Evolutionary conservation across 1,284 basidiomycete genomes (phyloP).

Genomic region (Mycosarcoma mackinlayi): DNA sequence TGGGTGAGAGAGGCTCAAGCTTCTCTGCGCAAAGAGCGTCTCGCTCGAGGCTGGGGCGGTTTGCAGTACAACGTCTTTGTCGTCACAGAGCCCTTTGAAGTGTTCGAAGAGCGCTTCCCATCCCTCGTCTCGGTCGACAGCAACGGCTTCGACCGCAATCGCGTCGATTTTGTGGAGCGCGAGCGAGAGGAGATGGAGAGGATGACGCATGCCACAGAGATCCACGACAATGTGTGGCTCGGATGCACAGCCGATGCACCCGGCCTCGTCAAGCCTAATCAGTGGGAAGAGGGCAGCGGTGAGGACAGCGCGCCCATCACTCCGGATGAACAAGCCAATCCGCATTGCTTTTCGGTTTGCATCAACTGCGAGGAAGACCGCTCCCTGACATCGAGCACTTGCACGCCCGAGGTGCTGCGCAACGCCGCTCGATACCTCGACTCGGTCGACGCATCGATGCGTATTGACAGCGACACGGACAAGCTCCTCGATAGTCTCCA

Average conservation of each 20-base stretch:
- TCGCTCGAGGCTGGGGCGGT: slow-evolving; percentile 74
- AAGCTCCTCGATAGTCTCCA: slow-evolving; percentile 74
- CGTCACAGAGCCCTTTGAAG: slow-evolving; percentile 75
- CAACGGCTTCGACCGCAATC: slow-evolving; percentile 69
- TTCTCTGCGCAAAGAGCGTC: slow-evolving; percentile 60
- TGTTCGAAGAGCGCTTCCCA: slow-evolving; percentile 71
- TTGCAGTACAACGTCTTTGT: slow-evolving; percentile 87
- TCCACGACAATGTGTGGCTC: slow-evolving; percentile 73
- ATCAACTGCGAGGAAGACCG: slow-evolving; percentile 80
- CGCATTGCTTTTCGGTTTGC: slow-evolving; percentile 81
- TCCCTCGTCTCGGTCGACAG: slow-evolving; percentile 72
- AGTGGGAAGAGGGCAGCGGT: slow-evolving; percentile 4
- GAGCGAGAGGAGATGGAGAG: slow-evolving; percentile 91
- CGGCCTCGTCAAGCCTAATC: slow-evolving; percentile 10
- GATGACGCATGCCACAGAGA: slow-evolving; percentile 84
- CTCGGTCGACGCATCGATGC: slow-evolving; percentile 74
- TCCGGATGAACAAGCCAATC: slow-evolving; percentile 72
- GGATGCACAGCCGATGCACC: slow-evolving; percentile 57
- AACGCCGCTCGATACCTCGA: slow-evolving; percentile 71
- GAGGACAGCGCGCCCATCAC: slow-evolving; percentile 40
- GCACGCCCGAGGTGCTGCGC: slow-evolving; percentile 70
- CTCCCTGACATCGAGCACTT: slow-evolving; percentile 69
- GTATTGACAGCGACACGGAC: slow-evolving; percentile 72
- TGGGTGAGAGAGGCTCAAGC: slow-evolving; percentile 63
- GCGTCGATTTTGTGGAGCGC: slow-evolving; percentile 71